Percentiles rank a stretch among this genome's conserved stretches.
These are phyloP conservation scores for Zoysia japonica DNA, from an alignment of 176 grass and related monocot genomes.

Conservation along the genomic window DNA sequence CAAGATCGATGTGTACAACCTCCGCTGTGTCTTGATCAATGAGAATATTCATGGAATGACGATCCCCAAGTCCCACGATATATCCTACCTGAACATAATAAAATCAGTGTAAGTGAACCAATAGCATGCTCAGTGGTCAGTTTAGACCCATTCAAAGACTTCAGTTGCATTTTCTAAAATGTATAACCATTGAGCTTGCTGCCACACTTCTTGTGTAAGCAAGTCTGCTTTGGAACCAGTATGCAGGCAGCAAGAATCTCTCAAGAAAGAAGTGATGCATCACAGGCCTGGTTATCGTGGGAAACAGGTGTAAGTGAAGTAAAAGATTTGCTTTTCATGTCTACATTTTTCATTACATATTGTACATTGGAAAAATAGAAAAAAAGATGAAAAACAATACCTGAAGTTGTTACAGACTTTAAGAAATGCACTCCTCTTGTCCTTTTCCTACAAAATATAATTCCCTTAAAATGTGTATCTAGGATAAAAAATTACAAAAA, in stretches of 20 bases:
- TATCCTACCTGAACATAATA: slow-evolving; percentile 71
- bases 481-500: slow-evolving; percentile 14
- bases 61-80: slow-evolving; percentile 95
- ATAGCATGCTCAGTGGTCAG: slow-evolving; percentile 18
- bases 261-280: slow-evolving; percentile 97
- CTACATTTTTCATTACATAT: slow-evolving; percentile 12
- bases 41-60: slow-evolving; percentile 97
- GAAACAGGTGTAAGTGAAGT: slow-evolving; percentile 8
- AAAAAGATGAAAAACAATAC: slow-evolving; percentile 46
- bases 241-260: slow-evolving; percentile 82
- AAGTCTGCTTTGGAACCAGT: slow-evolving; percentile 90
- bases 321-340: slow-evolving; percentile 10
- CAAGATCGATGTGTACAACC: slow-evolving; percentile 95
- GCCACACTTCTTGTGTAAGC: slow-evolving; percentile 94
- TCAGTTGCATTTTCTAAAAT: slow-evolving; percentile 29
- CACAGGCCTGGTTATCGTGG: slow-evolving; percentile 66
- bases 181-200: slow-evolving; percentile 87
- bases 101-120: slow-evolving; percentile 15
- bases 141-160: slow-evolving; percentile 30
- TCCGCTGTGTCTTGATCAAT: slow-evolving; percentile 93
- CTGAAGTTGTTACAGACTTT: slow-evolving; percentile 87
- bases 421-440: slow-evolving; percentile 84
- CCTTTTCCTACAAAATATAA: slow-evolving; percentile 77
- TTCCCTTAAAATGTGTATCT: slow-evolving; percentile 16
- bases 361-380: slow-evolving; percentile 18